These are phyloP conservation scores for Tetrapisispora fleetii DNA, from an alignment of 805 yeast genomes.

Conservation along the genomic window DNA sequence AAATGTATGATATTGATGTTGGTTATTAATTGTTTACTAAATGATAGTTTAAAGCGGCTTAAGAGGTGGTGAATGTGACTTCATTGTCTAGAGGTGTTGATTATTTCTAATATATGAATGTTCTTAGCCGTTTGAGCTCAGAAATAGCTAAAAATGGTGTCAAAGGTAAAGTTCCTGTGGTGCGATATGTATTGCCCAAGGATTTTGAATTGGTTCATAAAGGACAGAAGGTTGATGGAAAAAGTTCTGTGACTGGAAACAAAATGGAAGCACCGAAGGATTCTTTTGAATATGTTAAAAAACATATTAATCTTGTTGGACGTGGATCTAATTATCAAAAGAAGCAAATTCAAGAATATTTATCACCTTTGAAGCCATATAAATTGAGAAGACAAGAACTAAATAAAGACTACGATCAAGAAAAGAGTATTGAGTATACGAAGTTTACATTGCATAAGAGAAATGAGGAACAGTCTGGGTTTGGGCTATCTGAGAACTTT, in stretches of 20 bases:
- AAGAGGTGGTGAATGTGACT: not conserved
- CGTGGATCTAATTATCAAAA: constrained; percentile 25
- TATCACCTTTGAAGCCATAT: constrained; percentile 21
- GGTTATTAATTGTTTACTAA: no score
- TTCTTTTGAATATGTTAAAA: not conserved
- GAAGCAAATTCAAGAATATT: constrained; percentile 19
- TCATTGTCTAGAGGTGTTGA: not conserved
- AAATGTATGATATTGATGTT: no score
- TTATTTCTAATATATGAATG: constrained; percentile 1
- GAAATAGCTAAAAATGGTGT: not conserved
- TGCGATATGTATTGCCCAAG: not conserved
- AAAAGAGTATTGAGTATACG: constrained; percentile 7
- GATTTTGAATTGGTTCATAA: not conserved
- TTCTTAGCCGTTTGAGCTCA: not conserved
- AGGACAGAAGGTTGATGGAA: not conserved
- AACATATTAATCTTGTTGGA: constrained; percentile 15
- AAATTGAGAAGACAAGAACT: constrained; percentile 20
- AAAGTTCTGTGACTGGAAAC: not conserved
- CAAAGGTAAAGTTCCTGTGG: not conserved
- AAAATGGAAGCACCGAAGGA: not conserved
- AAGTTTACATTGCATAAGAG: constrained; percentile 5
- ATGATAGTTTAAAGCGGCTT: not conserved
- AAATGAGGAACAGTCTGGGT: constrained; percentile 4
- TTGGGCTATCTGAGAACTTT: constrained; percentile 11
- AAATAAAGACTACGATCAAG: constrained; percentile 13